phyloP scores from a whole-genome alignment of 257 asterid genomes.

The Knoxia roxburghii region DNA sequence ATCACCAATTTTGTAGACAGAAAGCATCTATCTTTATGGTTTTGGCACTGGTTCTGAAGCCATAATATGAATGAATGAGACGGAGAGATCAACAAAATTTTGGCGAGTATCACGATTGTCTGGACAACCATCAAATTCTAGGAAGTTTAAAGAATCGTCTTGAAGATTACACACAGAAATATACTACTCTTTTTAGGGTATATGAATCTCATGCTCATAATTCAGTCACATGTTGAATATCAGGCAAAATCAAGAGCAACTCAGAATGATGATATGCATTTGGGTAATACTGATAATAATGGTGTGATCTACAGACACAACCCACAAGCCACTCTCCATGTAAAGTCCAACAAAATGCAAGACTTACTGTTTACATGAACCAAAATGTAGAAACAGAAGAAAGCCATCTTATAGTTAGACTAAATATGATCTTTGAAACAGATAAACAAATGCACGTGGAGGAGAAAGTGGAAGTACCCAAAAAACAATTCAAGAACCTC shows the following conservation, averaged over 20 bases:
- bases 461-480: conserved; percentile 5
- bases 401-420: conserved; percentile 24
- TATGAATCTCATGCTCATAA: conserved; percentile 15
- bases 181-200: conserved; percentile 10
- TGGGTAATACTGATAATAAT: background rate
- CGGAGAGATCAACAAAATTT: conserved; percentile 23
- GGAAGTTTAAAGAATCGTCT: conserved; percentile 37
- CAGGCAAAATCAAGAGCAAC: conserved; percentile 23
- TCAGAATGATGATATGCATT: background rate
- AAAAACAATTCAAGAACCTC: conserved; percentile 9
- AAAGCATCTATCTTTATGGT: conserved; percentile 55
- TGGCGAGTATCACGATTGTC: background rate
- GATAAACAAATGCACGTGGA: background rate
- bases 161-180: conserved; percentile 21
- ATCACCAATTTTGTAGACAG: conserved; percentile 65
- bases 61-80: conserved; percentile 16
- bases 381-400: conserved; percentile 23
- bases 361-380: conserved; percentile 19
- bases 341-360: conserved; percentile 44
- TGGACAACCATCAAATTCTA: conserved; percentile 20
- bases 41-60: conserved; percentile 28
- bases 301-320: conserved; percentile 37
- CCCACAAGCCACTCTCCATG: conserved; percentile 70
- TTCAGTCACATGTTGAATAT: conserved; percentile 24
- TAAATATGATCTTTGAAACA: conserved; percentile 4